phyloP scores from a whole-genome alignment of 2,329 filamentous ascomycete species.

The Colletotrichum tropicale region DNA sequence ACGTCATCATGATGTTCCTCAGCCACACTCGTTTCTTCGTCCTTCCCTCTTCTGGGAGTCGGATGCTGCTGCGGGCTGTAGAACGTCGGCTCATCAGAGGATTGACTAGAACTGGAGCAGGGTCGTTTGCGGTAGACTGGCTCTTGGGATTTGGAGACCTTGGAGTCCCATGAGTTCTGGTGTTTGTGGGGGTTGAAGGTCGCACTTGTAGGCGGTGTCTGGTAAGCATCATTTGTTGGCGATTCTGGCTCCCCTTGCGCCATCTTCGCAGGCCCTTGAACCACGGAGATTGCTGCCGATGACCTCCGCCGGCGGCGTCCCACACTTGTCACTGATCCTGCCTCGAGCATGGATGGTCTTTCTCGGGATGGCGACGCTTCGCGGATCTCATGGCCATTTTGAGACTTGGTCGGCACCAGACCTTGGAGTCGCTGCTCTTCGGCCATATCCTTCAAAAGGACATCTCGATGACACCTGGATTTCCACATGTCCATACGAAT shows the following conservation, averaged over 20 bases:
- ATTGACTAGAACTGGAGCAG: slow-evolving; percentile 39
- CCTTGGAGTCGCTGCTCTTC: slow-evolving; percentile 53
- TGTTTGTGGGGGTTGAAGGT: slow-evolving; percentile 38
- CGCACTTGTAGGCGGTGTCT: slow-evolving; percentile 50
- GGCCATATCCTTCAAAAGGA: slow-evolving; percentile 82
- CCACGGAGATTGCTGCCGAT: slow-evolving; percentile 10
- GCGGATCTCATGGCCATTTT: slow-evolving; percentile 2
- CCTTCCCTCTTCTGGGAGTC: not conserved
- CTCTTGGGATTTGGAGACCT: slow-evolving; percentile 22
- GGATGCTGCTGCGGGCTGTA: slow-evolving; percentile 21
- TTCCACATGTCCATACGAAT: slow-evolving; percentile 93
- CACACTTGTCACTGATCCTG: not conserved
- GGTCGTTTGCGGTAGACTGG: slow-evolving; percentile 29
- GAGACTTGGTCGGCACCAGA: not conserved
- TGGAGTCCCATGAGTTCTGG: slow-evolving; percentile 47
- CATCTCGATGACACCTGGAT: slow-evolving; percentile 87
- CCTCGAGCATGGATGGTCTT: not conserved
- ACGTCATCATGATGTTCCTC: slow-evolving; percentile 49
- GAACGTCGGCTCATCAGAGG: slow-evolving; percentile 27
- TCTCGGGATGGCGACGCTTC: slow-evolving; percentile 13
- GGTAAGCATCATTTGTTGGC: slow-evolving; percentile 49
- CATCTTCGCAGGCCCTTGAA: not conserved
- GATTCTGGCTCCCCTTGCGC: slow-evolving; percentile 39
- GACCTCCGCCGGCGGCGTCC: slow-evolving; percentile 10
- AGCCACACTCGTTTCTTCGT: not conserved